Conservation (phyloP, 768 basidiomycete genomes). For the Phanerochaete sordida region DNA sequence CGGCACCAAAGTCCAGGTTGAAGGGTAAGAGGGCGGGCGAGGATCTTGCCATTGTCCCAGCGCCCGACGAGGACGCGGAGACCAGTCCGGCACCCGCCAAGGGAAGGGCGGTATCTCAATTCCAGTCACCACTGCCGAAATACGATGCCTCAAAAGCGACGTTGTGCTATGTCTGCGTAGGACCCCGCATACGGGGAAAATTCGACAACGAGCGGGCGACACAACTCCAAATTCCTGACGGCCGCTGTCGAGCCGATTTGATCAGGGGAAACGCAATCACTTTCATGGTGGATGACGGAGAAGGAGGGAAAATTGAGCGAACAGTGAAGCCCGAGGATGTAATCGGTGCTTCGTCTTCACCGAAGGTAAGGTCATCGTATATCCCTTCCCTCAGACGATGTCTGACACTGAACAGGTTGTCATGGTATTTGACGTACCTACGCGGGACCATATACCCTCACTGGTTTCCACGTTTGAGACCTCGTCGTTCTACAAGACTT, state of each 20-base stretch:
- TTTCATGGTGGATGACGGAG: conserved; percentile 45
- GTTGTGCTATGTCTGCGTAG: conserved; percentile 38
- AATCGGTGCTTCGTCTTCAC: conserved; percentile 48
- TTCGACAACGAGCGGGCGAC: conserved; percentile 68
- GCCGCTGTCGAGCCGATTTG: conserved; percentile 56
- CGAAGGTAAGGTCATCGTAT: conserved; percentile 32
- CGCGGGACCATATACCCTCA: conserved; percentile 48
- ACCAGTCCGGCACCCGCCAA: too few species aligned
- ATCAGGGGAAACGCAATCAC: conserved; percentile 62
- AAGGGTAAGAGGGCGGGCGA: conserved; percentile 8
- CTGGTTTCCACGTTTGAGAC: conserved; percentile 45
- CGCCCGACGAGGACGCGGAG: background rate
- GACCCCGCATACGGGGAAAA: conserved; percentile 50
- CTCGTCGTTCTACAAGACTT: conserved; percentile 45
- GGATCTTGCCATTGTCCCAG: too few species aligned
- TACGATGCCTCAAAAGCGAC: background rate
- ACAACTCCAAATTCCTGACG: conserved; percentile 58
- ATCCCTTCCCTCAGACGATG: background rate
- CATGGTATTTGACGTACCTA: conserved; percentile 72
- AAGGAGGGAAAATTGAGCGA: conserved; percentile 39
- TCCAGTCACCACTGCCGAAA: conserved; percentile 14
- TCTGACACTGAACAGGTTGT: conserved; percentile 41
- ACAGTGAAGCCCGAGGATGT: conserved; percentile 60
- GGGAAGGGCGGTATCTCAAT: too few species aligned
- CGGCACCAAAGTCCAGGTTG: conserved; percentile 9